A percentile compares a stretch with the other conserved stretches of the same genome.
These are phyloP conservation scores for Scheffersomyces segobiensis DNA, from an alignment of 1,139 yeast genomes.

Conservation along the genomic window DNA sequence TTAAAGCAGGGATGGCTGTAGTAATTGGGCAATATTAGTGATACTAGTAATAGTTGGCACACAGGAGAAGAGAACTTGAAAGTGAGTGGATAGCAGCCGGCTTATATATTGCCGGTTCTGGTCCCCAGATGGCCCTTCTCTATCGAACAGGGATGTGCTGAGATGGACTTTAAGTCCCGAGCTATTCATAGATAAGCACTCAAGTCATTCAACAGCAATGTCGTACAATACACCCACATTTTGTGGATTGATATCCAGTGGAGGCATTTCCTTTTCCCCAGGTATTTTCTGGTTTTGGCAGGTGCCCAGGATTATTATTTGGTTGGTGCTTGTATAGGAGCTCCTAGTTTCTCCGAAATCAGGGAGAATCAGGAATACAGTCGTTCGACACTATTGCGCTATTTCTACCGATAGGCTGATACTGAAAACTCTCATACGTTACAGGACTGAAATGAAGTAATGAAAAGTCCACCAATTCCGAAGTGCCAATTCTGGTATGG, in stretches of 20 bases:
- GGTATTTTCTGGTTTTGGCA: neutral
- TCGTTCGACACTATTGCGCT: neutral
- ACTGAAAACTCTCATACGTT: neutral
- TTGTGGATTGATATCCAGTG: neutral
- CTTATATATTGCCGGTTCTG: neutral
- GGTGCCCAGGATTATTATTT: neutral
- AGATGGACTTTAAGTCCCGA: neutral
- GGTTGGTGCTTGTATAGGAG: neutral
- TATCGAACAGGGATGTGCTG: neutral
- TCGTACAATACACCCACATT: neutral
- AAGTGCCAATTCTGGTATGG: too few relatives aligned
- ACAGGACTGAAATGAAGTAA: too few relatives aligned
- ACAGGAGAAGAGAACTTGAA: neutral
- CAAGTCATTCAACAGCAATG: neutral
- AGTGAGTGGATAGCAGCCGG: neutral
- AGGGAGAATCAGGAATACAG: neutral
- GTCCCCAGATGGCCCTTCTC: neutral
- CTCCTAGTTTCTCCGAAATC: neutral
- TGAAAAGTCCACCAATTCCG: too few relatives aligned
- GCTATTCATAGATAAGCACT: neutral
- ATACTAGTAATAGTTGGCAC: too few relatives aligned
- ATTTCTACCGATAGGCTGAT: neutral
- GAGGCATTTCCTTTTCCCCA: conserved; percentile 1
- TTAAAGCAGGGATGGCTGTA: too few relatives aligned
- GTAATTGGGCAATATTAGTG: neutral